A percentile compares a stretch with the other conserved stretches of the same genome.
These are phyloP conservation scores for Scheffersomyces coipomensis DNA, from an alignment of 805 yeast genomes.

Conservation along the genomic window DNA sequence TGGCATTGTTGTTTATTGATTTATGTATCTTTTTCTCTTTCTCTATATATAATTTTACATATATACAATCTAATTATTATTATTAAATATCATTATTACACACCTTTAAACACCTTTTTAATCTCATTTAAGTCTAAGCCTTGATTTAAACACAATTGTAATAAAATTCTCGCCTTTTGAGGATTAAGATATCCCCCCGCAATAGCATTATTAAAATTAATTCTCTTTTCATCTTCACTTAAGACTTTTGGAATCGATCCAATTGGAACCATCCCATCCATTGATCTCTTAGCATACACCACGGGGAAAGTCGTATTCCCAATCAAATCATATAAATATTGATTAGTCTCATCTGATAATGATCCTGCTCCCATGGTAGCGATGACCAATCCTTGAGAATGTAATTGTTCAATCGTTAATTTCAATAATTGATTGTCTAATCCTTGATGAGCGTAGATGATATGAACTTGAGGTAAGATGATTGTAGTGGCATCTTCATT, in stretches of 20 bases:
- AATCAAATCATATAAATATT: slow-evolving; percentile 38
- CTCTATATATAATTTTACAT: too few species aligned
- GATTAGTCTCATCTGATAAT: slow-evolving; percentile 49
- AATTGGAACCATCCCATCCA: slow-evolving; percentile 69
- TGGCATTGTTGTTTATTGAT: background rate
- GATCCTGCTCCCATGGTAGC: slow-evolving; percentile 78
- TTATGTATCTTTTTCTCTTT: too few species aligned
- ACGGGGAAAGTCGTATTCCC: slow-evolving; percentile 47
- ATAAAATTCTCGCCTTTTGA: slow-evolving; percentile 57
- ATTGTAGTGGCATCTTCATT: slow-evolving; percentile 21
- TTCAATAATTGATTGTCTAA: slow-evolving; percentile 49
- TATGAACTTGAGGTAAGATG: slow-evolving; percentile 47
- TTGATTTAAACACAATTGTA: slow-evolving; percentile 54
- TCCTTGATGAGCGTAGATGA: slow-evolving; percentile 62
- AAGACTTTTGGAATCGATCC: slow-evolving; percentile 39
- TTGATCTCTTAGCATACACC: slow-evolving; percentile 63
- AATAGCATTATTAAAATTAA: slow-evolving; percentile 37
- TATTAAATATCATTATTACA: too few species aligned
- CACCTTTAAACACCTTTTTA: slow-evolving; percentile 47
- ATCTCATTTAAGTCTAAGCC: slow-evolving; percentile 37
- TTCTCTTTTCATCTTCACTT: slow-evolving; percentile 5
- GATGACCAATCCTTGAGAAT: slow-evolving; percentile 54
- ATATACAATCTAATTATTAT: too few species aligned
- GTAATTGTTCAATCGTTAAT: slow-evolving; percentile 43
- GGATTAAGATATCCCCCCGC: slow-evolving; percentile 69